Percentiles rank a stretch among this genome's conserved stretches.
Conservation (phyloP, 192 early-diverging fungal genomes). For the Rhizophagus clarus region DNA sequence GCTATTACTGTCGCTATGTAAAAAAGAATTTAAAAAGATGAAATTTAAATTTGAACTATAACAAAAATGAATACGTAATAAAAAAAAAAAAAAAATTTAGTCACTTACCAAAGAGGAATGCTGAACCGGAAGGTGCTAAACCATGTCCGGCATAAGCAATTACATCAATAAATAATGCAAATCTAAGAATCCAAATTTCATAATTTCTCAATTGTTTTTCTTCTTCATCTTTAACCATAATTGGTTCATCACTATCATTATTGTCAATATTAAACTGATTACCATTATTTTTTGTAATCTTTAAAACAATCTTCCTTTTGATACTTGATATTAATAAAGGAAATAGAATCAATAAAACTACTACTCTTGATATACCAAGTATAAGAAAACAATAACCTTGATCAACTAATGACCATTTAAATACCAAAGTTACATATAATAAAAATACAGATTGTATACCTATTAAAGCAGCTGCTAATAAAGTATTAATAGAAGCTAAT, state of each 20-base stretch:
- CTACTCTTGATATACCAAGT: not conserved
- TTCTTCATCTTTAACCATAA: not conserved
- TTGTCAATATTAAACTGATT: not conserved
- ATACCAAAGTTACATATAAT: conserved; percentile 11
- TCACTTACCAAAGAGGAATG: conserved; percentile 26
- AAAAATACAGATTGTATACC: conserved; percentile 13
- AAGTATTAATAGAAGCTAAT: not conserved
- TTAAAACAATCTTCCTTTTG: not conserved
- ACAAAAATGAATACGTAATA: too few relatives aligned
- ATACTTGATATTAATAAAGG: not conserved
- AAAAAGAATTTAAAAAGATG: conserved; percentile 26
- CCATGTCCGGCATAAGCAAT: conserved; percentile 36
- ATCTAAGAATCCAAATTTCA: conserved; percentile 50
- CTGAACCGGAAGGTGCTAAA: conserved; percentile 25
- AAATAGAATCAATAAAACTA: not conserved
- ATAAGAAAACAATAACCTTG: conserved; percentile 15
- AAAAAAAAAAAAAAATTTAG: not conserved
- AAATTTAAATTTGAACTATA: not conserved
- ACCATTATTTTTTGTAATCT: not conserved
- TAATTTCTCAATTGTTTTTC: conserved; percentile 25
- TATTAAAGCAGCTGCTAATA: not conserved
- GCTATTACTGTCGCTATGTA: conserved; percentile 33
- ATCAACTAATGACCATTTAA: conserved; percentile 19
- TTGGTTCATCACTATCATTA: not conserved
- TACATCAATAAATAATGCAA: conserved; percentile 40